phyloP scores from a whole-genome alignment of 139 green algal species.

The Eudorina sp. region DNA sequence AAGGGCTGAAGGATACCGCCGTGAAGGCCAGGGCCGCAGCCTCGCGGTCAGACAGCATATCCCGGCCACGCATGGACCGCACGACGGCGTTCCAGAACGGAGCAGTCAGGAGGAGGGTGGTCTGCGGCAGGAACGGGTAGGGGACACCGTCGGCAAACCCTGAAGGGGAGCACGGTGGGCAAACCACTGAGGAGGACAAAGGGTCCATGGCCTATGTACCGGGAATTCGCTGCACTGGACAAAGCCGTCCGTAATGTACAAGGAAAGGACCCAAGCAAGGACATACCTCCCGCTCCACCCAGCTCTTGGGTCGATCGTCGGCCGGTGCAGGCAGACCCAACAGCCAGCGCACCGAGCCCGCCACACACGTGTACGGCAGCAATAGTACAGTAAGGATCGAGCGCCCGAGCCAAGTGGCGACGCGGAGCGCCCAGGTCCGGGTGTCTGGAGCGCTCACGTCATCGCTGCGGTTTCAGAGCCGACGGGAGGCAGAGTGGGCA shows the following conservation, averaged over 20 bases:
- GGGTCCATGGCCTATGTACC: too few species aligned
- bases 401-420: neutral
- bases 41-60: conserved; percentile 67
- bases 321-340: neutral
- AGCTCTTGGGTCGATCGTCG: conserved; percentile 13
- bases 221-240: too few species aligned
- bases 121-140: conserved; percentile 14
- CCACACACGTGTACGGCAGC: neutral
- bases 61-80: conserved; percentile 52
- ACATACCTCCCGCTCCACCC: conserved; percentile 43
- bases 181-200: too few species aligned
- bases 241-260: too few species aligned
- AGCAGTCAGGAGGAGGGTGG: conserved; percentile 27
- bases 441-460: neutral
- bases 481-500: neutral
- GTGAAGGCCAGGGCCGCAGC: conserved; percentile 54
- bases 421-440: neutral
- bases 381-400: neutral
- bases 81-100: conserved; percentile 63
- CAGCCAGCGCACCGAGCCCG: neutral
- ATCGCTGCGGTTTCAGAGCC: neutral
- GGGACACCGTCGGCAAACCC: too few species aligned
- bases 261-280: too few species aligned
- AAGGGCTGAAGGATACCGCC: conserved; percentile 18
- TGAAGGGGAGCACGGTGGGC: too few species aligned